Evolutionary conservation across 2,329 filamentous ascomycete species (phyloP).

Genomic region (Penicillium sp.): DNA sequence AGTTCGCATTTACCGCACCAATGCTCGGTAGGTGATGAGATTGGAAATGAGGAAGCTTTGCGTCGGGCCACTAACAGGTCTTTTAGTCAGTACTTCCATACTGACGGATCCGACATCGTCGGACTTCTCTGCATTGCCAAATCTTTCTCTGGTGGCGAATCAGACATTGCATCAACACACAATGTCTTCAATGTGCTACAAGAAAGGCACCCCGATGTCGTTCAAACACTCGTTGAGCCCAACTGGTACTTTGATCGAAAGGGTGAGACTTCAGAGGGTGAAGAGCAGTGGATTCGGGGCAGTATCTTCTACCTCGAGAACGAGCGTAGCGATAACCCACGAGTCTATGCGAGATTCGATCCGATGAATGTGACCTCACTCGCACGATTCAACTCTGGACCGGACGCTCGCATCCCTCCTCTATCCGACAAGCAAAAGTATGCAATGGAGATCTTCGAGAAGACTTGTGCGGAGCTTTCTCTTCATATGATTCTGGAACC

Average conservation of each 20-base stretch:
- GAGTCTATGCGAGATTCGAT: conserved; percentile 69
- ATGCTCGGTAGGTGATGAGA: conserved; percentile 53
- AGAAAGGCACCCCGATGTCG: conserved; percentile 70
- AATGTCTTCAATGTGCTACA: conserved; percentile 77
- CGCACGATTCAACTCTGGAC: conserved; percentile 62
- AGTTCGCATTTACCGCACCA: conserved; percentile 83
- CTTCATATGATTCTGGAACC: conserved; percentile 29
- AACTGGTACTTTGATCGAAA: conserved; percentile 91
- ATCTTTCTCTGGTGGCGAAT: conserved; percentile 76
- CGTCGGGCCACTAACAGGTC: conserved; percentile 1
- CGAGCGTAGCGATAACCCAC: conserved; percentile 49
- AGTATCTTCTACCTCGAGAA: conserved; percentile 74
- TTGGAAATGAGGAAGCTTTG: not conserved
- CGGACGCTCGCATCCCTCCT: conserved; percentile 25
- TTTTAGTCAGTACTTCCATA: conserved; percentile 71
- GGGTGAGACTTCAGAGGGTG: conserved; percentile 71
- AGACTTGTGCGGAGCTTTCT: conserved; percentile 23
- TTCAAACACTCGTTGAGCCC: conserved; percentile 67
- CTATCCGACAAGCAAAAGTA: conserved; percentile 26
- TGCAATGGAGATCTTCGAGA: conserved; percentile 26
- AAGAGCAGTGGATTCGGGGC: conserved; percentile 66
- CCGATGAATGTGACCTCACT: conserved; percentile 77
- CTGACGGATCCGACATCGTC: conserved; percentile 76
- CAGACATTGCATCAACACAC: conserved; percentile 73
- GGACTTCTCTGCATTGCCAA: conserved; percentile 76